Conservation (phyloP, 2,329 filamentous ascomycete genomes). For the Alternaria metachromatica region DNA sequence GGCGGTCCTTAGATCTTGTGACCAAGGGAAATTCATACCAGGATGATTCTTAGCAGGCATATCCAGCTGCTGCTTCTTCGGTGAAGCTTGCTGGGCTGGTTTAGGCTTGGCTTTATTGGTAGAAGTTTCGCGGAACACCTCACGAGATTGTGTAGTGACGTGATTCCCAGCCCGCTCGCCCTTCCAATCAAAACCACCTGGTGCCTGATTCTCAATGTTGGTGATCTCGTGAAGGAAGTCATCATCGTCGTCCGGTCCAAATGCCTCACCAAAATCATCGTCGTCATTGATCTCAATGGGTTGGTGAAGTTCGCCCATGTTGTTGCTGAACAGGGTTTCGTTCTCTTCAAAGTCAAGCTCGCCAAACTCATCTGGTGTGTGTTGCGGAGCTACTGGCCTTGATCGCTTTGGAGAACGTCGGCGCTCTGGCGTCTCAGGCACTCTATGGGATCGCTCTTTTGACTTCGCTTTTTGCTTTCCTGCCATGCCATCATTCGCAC, state of each 20-base stretch:
- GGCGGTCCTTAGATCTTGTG: constrained; percentile 79
- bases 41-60: constrained; percentile 50
- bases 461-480: background rate
- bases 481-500: background rate
- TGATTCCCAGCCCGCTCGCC: constrained; percentile 27
- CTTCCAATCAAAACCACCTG: constrained; percentile 37
- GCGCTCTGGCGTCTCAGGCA: constrained; percentile 36
- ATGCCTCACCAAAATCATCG: constrained; percentile 34
- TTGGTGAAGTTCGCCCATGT: constrained; percentile 18
- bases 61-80: constrained; percentile 35
- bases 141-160: constrained; percentile 19
- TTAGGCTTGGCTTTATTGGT: constrained; percentile 26
- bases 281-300: constrained; percentile 18
- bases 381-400: constrained; percentile 1
- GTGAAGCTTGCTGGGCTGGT: constrained; percentile 27
- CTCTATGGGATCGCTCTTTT: constrained; percentile 24
- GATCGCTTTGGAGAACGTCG: constrained; percentile 15
- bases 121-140: constrained; percentile 44
- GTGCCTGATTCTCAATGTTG: constrained; percentile 50
- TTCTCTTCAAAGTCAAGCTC: constrained; percentile 37
- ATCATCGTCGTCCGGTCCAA: constrained; percentile 39
- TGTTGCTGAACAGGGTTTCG: constrained; percentile 15
- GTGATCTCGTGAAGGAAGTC: constrained; percentile 51
- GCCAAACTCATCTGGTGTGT: constrained; percentile 30
- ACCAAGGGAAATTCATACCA: constrained; percentile 69